Conservation (phyloP, 1,139 yeast genomes). For the Arxiozyma slooffiae region DNA sequence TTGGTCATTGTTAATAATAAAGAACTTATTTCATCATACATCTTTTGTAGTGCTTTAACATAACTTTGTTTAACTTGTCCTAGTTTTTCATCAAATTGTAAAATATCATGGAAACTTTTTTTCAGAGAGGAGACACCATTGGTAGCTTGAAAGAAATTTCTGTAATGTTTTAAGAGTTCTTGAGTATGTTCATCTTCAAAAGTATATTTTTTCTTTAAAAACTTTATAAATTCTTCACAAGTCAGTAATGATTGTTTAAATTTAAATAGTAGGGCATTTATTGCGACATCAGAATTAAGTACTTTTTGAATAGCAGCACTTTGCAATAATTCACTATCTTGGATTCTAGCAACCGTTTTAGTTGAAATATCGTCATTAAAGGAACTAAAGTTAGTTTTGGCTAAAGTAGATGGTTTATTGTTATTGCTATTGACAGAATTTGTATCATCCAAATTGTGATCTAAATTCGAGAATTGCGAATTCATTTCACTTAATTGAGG, state of each 20-base stretch:
- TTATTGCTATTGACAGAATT: too few species aligned
- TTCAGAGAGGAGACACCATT: slow-evolving; percentile 56
- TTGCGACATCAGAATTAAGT: slow-evolving; percentile 46
- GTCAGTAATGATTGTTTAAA: slow-evolving; percentile 72
- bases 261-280: slow-evolving; percentile 60
- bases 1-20: slow-evolving; percentile 60
- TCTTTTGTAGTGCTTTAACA: slow-evolving; percentile 67
- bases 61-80: slow-evolving; percentile 65
- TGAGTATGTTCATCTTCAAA: slow-evolving; percentile 72
- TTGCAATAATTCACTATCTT: slow-evolving; percentile 24
- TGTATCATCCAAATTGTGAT: background rate
- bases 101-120: slow-evolving; percentile 53
- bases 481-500: slow-evolving; percentile 1
- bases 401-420: background rate
- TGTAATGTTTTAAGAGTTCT: slow-evolving; percentile 57
- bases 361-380: background rate
- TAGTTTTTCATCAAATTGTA: slow-evolving; percentile 69
- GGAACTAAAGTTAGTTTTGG: background rate
- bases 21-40: slow-evolving; percentile 79
- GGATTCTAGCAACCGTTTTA: background rate
- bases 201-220: slow-evolving; percentile 65
- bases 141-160: slow-evolving; percentile 32
- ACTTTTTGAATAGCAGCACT: slow-evolving; percentile 42
- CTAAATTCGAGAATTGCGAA: background rate
- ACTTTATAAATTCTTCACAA: slow-evolving; percentile 76